phyloP scores from a whole-genome alignment of 2,329 filamentous ascomycete genomes.

The Diaporthe eres region DNA sequence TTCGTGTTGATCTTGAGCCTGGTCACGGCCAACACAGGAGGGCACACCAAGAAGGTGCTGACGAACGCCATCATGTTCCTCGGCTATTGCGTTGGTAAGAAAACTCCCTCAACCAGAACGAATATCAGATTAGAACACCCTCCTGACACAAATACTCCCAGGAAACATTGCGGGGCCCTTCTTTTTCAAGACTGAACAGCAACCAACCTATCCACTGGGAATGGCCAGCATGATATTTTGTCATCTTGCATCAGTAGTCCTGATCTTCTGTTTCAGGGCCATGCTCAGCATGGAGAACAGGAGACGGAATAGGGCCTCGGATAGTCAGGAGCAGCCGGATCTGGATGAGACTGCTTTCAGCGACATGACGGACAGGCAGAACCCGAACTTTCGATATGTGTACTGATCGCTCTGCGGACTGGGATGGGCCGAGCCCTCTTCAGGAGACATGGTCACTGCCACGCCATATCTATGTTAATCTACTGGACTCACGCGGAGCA shows the following conservation, averaged over 20 bases:
- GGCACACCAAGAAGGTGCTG: conserved; percentile 46
- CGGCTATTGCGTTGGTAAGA: conserved; percentile 42
- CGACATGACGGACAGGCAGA: conserved; percentile 60
- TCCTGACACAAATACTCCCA: conserved; percentile 66
- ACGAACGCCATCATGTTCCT: conserved; percentile 40
- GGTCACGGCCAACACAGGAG: conserved; percentile 46
- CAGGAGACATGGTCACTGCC: neutral
- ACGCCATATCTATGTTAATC: neutral
- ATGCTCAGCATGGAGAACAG: conserved; percentile 67
- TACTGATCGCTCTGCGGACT: conserved; percentile 47
- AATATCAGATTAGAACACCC: conserved; percentile 3
- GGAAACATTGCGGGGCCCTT: conserved; percentile 75
- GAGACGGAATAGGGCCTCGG: conserved; percentile 59
- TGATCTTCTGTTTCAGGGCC: conserved; percentile 63
- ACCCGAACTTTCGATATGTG: conserved; percentile 58
- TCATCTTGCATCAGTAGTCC: conserved; percentile 64
- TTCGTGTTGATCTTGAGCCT: conserved; percentile 61
- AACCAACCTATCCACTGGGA: conserved; percentile 72
- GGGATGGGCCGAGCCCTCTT: neutral
- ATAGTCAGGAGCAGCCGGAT: conserved; percentile 36
- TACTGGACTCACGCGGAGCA: neutral
- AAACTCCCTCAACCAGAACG: conserved; percentile 38
- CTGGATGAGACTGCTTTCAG: conserved; percentile 57
- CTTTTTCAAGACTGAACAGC: conserved; percentile 69
- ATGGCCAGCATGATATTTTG: conserved; percentile 74